Evolutionary conservation across 768 basidiomycete species (phyloP).

Genomic region (Tulasnella sp.): DNA sequence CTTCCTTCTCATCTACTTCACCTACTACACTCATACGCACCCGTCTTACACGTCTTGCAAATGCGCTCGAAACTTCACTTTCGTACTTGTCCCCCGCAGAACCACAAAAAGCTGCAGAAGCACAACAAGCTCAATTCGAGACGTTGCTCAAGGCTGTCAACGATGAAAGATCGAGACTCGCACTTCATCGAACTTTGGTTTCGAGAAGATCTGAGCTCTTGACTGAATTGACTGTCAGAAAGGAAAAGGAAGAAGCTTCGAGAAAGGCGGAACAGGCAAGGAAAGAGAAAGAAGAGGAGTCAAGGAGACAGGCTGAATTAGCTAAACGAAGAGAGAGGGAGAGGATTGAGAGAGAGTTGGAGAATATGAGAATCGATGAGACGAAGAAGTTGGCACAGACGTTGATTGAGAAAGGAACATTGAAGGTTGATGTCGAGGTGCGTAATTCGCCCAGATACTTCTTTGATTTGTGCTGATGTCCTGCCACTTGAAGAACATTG

Average conservation of each 20-base stretch:
- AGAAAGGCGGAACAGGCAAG: conserved; percentile 55
- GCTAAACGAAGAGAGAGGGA: conserved; percentile 51
- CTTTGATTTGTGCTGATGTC: neutral
- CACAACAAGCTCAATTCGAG: conserved; percentile 44
- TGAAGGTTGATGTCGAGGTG: conserved; percentile 55
- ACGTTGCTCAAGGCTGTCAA: conserved; percentile 51
- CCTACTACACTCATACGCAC: conserved; percentile 61
- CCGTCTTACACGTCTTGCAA: conserved; percentile 63
- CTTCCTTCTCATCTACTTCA: conserved; percentile 35
- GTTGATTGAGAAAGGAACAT: conserved; percentile 64
- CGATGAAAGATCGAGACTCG: conserved; percentile 63
- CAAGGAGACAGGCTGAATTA: conserved; percentile 48
- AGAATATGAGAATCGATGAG: conserved; percentile 64
- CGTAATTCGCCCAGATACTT: conserved; percentile 23
- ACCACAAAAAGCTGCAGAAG: conserved; percentile 34
- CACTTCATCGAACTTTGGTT: conserved; percentile 64
- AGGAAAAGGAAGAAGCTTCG: conserved; percentile 79
- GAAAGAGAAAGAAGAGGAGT: conserved; percentile 58
- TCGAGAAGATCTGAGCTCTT: conserved; percentile 75
- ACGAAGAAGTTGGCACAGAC: conserved; percentile 78
- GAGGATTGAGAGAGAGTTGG: conserved; percentile 47
- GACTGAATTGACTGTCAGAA: conserved; percentile 68
- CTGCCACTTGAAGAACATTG: neutral
- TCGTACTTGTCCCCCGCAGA: conserved; percentile 37
- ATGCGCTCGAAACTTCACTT: conserved; percentile 59